Percentiles rank a stretch among this genome's conserved stretches.
Conservation (phyloP, 495 filamentous ascomycete genomes). For the Neurospora sp. region DNA sequence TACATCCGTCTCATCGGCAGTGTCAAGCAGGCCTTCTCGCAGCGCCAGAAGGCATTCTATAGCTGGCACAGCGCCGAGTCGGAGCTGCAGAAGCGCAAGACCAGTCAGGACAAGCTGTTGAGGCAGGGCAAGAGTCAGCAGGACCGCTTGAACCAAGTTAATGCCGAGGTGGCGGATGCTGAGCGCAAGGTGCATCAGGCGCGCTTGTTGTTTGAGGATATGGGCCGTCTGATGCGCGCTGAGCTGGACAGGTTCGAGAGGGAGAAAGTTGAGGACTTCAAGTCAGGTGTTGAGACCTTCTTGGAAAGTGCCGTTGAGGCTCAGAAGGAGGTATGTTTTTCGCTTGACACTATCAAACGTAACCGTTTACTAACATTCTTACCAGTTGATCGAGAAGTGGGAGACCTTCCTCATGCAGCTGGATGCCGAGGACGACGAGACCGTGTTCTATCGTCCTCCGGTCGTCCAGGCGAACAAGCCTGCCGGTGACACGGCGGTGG, state of each 20-base stretch:
- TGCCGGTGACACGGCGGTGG: conserved; percentile 38
- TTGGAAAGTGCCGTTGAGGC: conserved; percentile 93
- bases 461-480: conserved; percentile 34
- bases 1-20: conserved; percentile 93
- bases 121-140: conserved; percentile 90
- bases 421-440: conserved; percentile 83
- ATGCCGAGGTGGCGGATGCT: conserved; percentile 85
- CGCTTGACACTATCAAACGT: not conserved
- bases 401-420: conserved; percentile 95
- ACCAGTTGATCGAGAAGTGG: conserved; percentile 93
- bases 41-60: conserved; percentile 91
- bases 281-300: conserved; percentile 94
- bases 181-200: conserved; percentile 91
- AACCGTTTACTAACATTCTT: not conserved
- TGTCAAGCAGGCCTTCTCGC: conserved; percentile 82
- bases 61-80: conserved; percentile 83
- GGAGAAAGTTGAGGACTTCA: conserved; percentile 99
- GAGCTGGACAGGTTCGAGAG: conserved; percentile 91
- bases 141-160: conserved; percentile 82
- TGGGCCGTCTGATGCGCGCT: conserved; percentile 83
- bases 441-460: conserved; percentile 61
- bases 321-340: conserved; percentile 79
- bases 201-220: conserved; percentile 86
- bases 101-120: conserved; percentile 81
- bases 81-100: conserved; percentile 77